These are phyloP conservation scores for Xylariales sp. DNA, from an alignment of 2,329 filamentous ascomycete species.

Conservation along the genomic window DNA sequence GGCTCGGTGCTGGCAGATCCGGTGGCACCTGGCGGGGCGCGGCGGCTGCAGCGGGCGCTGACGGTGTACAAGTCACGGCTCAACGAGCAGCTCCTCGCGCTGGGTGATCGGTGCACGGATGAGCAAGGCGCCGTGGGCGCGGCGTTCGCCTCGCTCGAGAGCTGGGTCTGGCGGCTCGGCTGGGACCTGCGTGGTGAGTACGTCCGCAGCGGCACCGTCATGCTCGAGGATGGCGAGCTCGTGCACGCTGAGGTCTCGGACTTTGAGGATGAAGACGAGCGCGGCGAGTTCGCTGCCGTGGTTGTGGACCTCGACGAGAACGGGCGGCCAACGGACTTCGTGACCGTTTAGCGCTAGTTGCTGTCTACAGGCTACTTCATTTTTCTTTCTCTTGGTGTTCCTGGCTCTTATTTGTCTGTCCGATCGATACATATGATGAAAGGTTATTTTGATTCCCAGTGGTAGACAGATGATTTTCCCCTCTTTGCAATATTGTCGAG, in stretches of 20 bases:
- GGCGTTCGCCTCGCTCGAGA: conserved; percentile 45
- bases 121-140: conserved; percentile 40
- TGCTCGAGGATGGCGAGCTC: conserved; percentile 49
- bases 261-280: conserved; percentile 49
- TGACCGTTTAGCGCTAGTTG: conserved; percentile 38
- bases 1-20: conserved; percentile 38
- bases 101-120: conserved; percentile 26
- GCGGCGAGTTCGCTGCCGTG: conserved; percentile 48
- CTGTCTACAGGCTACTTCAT: no score
- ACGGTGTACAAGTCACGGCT: conserved; percentile 51
- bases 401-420: no score
- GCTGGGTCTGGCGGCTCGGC: conserved; percentile 40
- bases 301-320: conserved; percentile 48
- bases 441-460: no score
- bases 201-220: conserved; percentile 41
- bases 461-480: no score
- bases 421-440: no score
- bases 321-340: conserved; percentile 45
- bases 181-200: conserved; percentile 54
- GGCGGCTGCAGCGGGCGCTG: conserved; percentile 40
- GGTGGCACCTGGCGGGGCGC: conserved; percentile 24
- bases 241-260: conserved; percentile 43
- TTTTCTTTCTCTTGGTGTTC: no score
- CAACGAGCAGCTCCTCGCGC: conserved; percentile 37
- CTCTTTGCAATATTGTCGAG: no score